A percentile compares a stretch with the other conserved stretches of the same genome.
Conservation (phyloP, 768 basidiomycete genomes). For the Suillus tomentosus region DNA sequence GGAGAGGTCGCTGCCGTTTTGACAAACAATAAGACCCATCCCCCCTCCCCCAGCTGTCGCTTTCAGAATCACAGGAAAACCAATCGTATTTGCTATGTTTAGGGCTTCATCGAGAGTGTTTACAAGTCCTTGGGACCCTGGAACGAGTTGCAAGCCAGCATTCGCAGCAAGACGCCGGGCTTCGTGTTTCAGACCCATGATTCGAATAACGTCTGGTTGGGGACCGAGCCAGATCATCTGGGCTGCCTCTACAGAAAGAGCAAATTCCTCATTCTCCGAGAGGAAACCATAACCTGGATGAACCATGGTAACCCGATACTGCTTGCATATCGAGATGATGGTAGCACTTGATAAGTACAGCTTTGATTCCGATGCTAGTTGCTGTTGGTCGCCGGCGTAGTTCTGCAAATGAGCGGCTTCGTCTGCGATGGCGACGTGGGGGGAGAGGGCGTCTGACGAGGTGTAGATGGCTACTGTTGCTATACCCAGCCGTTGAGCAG, state of each 20-base stretch:
- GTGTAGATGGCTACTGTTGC: constrained; percentile 61
- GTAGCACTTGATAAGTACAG: constrained; percentile 42
- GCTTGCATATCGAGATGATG: constrained; percentile 46
- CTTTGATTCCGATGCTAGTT: constrained; percentile 39
- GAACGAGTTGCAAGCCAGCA: constrained; percentile 56
- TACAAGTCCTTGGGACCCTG: constrained; percentile 56
- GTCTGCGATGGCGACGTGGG: constrained; percentile 59
- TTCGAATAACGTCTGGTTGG: constrained; percentile 45
- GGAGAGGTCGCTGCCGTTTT: constrained; percentile 39
- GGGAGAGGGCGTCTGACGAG: constrained; percentile 55
- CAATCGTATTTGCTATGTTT: constrained; percentile 41
- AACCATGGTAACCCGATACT: constrained; percentile 48
- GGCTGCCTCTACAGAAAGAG: constrained; percentile 43
- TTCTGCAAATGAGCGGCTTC: constrained; percentile 44
- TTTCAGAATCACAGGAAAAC: constrained; percentile 67
- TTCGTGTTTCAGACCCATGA: constrained; percentile 66
- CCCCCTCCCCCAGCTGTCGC: constrained; percentile 72
- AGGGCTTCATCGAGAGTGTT: constrained; percentile 42
- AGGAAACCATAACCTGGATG: constrained; percentile 70
- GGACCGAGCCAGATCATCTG: constrained; percentile 65
- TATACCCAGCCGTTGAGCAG: constrained; percentile 53
- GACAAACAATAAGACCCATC: constrained; percentile 63
- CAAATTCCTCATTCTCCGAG: constrained; percentile 63
- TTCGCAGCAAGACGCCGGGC: constrained; percentile 47
- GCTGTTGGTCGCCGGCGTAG: constrained; percentile 3